Evolutionary conservation across 2,329 filamentous ascomycete genomes (phyloP).

Genomic region (Cladorrhinum sp.): DNA sequence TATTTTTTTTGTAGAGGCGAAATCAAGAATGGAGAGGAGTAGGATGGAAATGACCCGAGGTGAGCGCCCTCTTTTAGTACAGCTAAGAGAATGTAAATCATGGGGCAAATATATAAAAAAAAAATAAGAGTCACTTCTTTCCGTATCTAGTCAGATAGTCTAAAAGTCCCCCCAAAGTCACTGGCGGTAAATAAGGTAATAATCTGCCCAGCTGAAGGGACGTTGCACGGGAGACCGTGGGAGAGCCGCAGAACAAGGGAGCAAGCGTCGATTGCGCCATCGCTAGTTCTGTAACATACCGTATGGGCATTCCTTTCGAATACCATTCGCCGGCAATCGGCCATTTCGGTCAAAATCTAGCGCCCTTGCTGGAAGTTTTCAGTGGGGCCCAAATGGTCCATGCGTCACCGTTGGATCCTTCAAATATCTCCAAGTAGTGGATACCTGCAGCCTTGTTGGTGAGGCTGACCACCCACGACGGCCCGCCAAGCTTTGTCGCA

Average conservation of each 20-base stretch:
- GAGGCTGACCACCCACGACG: constrained; percentile 17
- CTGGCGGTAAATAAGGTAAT: neutral
- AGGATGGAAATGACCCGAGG: neutral
- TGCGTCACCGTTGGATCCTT: neutral
- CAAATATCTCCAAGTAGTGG: neutral
- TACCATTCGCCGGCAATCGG: constrained; percentile 26
- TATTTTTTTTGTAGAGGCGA: no score
- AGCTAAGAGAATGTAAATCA: neutral
- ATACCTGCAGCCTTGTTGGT: constrained; percentile 17
- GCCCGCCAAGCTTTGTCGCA: neutral
- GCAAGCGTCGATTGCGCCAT: constrained; percentile 30
- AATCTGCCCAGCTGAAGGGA: neutral
- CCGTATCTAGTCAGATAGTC: neutral
- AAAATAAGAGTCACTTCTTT: neutral
- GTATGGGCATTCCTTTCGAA: neutral
- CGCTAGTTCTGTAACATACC: constrained; percentile 4
- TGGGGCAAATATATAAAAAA: neutral
- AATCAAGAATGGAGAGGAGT: neutral
- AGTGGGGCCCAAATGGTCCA: neutral
- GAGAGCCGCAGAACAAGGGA: neutral
- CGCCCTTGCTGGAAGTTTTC: constrained; percentile 1
- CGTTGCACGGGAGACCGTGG: neutral
- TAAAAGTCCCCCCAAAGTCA: neutral
- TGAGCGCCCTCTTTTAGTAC: neutral
- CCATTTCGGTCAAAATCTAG: constrained; percentile 9